Percentiles rank a stretch among this genome's conserved stretches.
phyloP scores from a whole-genome alignment of 495 filamentous ascomycete species.

The Xylaria flabelliformis region DNA sequence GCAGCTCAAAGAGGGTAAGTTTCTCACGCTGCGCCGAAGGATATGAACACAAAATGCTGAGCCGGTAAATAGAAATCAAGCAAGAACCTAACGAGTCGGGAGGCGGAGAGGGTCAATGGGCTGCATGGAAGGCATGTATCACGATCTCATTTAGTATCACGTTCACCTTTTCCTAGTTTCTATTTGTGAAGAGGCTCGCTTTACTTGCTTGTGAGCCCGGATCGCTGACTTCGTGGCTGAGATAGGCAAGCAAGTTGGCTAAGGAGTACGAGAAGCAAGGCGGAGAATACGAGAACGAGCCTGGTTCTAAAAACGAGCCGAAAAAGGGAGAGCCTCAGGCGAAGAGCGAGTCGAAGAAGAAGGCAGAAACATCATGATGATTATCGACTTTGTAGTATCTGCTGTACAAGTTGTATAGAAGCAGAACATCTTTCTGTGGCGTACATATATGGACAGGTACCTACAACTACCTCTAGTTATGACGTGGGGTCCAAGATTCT shows the following conservation, averaged over 20 bases:
- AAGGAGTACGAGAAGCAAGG: constrained; percentile 62
- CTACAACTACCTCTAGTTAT: no score
- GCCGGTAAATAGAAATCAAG: constrained; percentile 47
- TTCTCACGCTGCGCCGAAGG: background rate
- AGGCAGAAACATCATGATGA: constrained; percentile 8
- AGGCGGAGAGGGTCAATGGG: constrained; percentile 60
- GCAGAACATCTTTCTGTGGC: background rate
- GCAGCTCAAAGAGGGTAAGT: constrained; percentile 53
- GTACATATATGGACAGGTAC: no score
- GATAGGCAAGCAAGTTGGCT: constrained; percentile 54
- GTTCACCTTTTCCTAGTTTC: background rate
- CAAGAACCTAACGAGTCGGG: constrained; percentile 62
- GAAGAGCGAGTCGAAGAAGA: constrained; percentile 42
- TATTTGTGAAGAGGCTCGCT: background rate
- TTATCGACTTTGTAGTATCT: background rate
- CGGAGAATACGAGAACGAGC: constrained; percentile 58
- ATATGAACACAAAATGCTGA: constrained; percentile 5
- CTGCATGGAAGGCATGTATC: constrained; percentile 59
- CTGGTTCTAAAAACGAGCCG: constrained; percentile 60
- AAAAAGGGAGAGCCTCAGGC: constrained; percentile 53
- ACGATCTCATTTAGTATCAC: background rate
- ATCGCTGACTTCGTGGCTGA: background rate
- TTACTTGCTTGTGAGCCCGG: background rate
- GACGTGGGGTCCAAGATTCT: background rate
- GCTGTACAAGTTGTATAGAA: background rate